A percentile compares a stretch with the other conserved stretches of the same genome.
Evolutionary conservation across 2,329 filamentous ascomycete genomes (phyloP).

Genomic region (Calonectria naviculata): DNA sequence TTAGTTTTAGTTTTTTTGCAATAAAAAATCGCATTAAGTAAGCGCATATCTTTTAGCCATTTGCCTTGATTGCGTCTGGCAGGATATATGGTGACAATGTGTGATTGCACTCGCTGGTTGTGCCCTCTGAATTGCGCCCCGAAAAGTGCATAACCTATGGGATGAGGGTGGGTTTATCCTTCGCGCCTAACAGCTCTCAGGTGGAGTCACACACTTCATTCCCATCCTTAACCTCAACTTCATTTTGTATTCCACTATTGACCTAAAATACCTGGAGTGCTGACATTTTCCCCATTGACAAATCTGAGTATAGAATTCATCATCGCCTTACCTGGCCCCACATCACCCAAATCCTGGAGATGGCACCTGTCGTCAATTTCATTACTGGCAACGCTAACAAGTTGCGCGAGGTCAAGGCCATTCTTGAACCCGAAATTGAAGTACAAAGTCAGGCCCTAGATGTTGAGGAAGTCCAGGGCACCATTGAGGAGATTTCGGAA

Average conservation of each 20-base stretch:
- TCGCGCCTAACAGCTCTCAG: background rate
- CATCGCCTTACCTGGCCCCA: background rate
- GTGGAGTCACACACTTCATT: conserved; percentile 5
- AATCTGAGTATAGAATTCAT: background rate
- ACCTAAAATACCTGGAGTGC: too few relatives aligned
- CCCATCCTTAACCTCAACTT: background rate
- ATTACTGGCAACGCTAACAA: conserved; percentile 98
- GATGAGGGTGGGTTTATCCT: background rate
- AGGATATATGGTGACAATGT: background rate
- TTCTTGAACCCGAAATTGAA: conserved; percentile 79
- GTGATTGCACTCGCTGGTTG: background rate
- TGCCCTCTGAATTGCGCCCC: conserved; percentile 3
- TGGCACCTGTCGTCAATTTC: conserved; percentile 77
- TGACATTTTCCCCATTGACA: background rate
- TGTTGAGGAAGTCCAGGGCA: conserved; percentile 90
- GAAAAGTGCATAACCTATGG: conserved; percentile 18
- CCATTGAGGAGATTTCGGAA: conserved; percentile 87
- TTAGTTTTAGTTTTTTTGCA: too few relatives aligned
- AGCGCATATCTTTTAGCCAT: too few relatives aligned
- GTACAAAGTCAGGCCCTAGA: conserved; percentile 82
- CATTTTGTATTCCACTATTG: background rate
- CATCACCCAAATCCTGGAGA: conserved; percentile 32
- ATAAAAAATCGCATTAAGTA: background rate
- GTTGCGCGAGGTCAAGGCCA: conserved; percentile 87
- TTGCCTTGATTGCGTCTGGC: too few relatives aligned